phyloP scores from a whole-genome alignment of 192 early-diverging fungal genomes.

The Backusella morwellensis region DNA sequence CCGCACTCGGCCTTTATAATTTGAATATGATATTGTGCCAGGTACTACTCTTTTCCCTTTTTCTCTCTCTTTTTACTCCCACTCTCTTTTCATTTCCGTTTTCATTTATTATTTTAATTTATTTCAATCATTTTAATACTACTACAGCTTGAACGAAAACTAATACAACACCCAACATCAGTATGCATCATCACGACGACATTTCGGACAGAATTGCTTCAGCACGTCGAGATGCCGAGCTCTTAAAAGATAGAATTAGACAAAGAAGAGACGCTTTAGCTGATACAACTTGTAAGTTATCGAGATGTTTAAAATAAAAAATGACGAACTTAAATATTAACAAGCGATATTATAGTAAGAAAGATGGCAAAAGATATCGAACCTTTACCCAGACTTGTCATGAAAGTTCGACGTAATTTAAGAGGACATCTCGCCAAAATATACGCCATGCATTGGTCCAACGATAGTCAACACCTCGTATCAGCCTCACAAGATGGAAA shows the following conservation, averaged over 20 bases:
- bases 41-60: not conserved
- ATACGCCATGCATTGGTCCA: constrained; percentile 64
- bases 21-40: not conserved
- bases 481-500: constrained; percentile 99
- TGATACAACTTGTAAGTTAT: constrained; percentile 86
- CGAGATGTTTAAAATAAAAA: not conserved
- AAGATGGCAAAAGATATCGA: constrained; percentile 66
- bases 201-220: constrained; percentile 83
- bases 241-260: constrained; percentile 92
- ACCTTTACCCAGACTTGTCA: constrained; percentile 78
- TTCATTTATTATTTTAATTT: not conserved
- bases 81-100: not conserved
- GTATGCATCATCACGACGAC: constrained; percentile 50
- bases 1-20: not conserved
- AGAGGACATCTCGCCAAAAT: constrained; percentile 98
- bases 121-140: not conserved
- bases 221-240: constrained; percentile 92
- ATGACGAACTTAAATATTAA: not conserved
- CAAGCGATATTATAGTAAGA: constrained; percentile 6
- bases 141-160: not conserved
- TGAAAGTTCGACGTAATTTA: constrained; percentile 96
- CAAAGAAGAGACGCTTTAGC: constrained; percentile 88
- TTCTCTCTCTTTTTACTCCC: not conserved
- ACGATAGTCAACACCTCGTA: constrained; percentile 92
- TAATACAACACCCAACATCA: not conserved